These are phyloP conservation scores for Colletotrichum higginsianum DNA, from an alignment of 2,329 filamentous ascomycete genomes.

Conservation along the genomic window DNA sequence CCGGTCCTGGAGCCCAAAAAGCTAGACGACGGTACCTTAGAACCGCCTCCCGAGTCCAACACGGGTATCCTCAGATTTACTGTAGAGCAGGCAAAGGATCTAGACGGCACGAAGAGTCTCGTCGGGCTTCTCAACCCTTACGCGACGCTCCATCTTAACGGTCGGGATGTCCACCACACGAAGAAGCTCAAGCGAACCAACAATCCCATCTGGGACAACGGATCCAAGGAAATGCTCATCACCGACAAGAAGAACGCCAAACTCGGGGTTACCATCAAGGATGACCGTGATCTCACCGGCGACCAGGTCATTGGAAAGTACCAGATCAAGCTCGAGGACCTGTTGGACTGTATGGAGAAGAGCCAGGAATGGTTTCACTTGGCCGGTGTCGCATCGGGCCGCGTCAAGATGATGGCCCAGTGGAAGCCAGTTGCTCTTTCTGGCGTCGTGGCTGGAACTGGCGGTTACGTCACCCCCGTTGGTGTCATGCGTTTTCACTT, in stretches of 20 bases:
- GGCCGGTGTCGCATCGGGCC: constrained; percentile 83
- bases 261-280: constrained; percentile 93
- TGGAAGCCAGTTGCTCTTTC: constrained; percentile 96
- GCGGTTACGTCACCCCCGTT: constrained; percentile 92
- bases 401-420: constrained; percentile 90
- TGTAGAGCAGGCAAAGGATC: constrained; percentile 95
- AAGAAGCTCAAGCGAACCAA: constrained; percentile 97
- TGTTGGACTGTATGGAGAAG: constrained; percentile 91
- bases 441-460: constrained; percentile 81
- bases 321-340: constrained; percentile 94
- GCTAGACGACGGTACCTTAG: constrained; percentile 81
- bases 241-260: constrained; percentile 93
- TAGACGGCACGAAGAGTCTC: constrained; percentile 92
- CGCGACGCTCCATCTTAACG: constrained; percentile 88
- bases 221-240: constrained; percentile 93
- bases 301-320: constrained; percentile 93
- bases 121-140: constrained; percentile 94
- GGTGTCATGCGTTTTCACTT: constrained; percentile 97
- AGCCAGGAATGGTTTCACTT: constrained; percentile 98
- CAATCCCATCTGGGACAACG: constrained; percentile 95
- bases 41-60: constrained; percentile 88
- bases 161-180: constrained; percentile 89
- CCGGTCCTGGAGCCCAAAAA: constrained; percentile 84
- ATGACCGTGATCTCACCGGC: constrained; percentile 87
- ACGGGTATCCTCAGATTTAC: constrained; percentile 96